Evolutionary conservation across 129 eudicot genomes (phyloP), one percentile per base, ranked within the genome.

Genomic region (Flaveria brownii): DNA sequence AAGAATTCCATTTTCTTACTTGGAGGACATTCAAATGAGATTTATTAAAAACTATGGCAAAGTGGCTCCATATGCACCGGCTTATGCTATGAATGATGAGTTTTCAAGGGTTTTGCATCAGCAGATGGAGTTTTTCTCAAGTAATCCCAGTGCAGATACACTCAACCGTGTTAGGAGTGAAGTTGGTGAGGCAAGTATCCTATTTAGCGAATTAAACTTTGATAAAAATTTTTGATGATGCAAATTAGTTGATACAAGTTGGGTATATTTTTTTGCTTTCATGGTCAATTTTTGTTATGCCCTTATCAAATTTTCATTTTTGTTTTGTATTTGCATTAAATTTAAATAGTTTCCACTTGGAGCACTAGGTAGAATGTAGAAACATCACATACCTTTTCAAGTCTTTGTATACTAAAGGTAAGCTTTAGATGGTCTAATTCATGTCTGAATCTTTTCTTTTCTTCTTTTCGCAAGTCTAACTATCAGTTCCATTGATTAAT

Each of bases 71-170:
- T 83, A 82, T 82, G 96, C 97, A 26, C 98, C 97, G 86, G 98
- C 98, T 25, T 94, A 94, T 78, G 93, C 98, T 33, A 91, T 94
- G 97, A 94, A 94, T 77, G 98, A 94, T 84, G 98, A 94, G 83
- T 94, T 94, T 81, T 94, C 98, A 36, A 88, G 98, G 82, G 98
- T 94, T 64, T 79, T 94, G 84, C 98, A 94, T 87, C 98, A 94
- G 82, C 98, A 91, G 82, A 94, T 94, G 98, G 98, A 94, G 77
- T 94, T 91, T 75, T 94, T 87, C 82, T 94, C 98, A 56, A 94
- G 98, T 76, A 94, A 89, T 71, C 96, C 98, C 17, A 89, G 93
- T 84, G 98, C 90, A 42, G 98, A 94, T 78, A 91, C 98, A 18
- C 86, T 94, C 62, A 94, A 86, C 71, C 98, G 98, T 70, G 97